Base-by-base conservation (phyloP, 2,329 filamentous ascomycete species). In the Penicillium rolfsii region DNA sequence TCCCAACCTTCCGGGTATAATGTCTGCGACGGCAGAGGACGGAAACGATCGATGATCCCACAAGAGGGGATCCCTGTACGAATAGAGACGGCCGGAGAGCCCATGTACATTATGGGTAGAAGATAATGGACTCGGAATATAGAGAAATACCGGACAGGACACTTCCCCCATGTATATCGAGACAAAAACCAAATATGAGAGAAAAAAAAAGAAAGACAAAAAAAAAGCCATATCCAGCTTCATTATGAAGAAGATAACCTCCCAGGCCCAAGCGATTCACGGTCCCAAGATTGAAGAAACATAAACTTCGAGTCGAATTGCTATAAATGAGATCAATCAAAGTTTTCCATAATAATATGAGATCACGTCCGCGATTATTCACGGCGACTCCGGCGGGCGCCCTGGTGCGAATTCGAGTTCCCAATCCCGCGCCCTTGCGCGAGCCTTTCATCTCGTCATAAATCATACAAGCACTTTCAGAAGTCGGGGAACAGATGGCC, bases 401-500 rank as follows among this genome's bases (percentile, higher is more conserved):
- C 57, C 63, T 65, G 46, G 56, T 61, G 58, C 64, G 59, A 66
- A 61, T 55, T 65, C 59, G 59, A 66, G 60, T 55, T 65, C 59
- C 59, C 11, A 61, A 62, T 57, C 58, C 62, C 57, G 56, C 55
- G 58, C 62, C 46, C 49, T 55, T 43, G 52, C 40, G 56, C 54
- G 69, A 65, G 65, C 64, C 26, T 66, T 64, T 73, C 67, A 70
- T 74, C 67, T 67, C 69, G 64, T 75, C 69, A 71, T 74, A 66
- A 68, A 66, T 73, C 67, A 64, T 71, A 69, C 67, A 67, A 64
- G 57, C 63, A 64, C 61, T 50, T 55, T 83, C 81, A 91, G 74
- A 93, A 93, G 73, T 93, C 91, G 58, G 82, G 82, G 80, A 94
- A 94, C 67, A 92, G 77, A 74, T 91, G 85, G 52, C 89, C 90